Evolutionary conservation across 192 early-diverging fungal species (phyloP).

Genomic region (Entrophospora sp.): DNA sequence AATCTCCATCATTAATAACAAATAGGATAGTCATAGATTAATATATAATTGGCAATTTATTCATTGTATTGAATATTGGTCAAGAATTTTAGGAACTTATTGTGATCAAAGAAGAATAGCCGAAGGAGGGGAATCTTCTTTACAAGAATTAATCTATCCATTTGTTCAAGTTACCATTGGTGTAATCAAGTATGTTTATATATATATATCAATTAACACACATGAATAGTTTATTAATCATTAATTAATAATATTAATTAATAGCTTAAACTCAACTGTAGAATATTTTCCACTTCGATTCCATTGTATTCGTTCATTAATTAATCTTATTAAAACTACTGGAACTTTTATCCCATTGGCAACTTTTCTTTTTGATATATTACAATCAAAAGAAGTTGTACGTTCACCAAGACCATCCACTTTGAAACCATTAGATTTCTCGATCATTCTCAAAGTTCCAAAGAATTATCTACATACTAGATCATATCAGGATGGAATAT

Average conservation of each 20-base stretch:
- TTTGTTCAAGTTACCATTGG: slow-evolving; percentile 73
- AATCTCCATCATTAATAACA: no score
- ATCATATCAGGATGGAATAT: slow-evolving; percentile 75
- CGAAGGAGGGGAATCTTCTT: slow-evolving; percentile 42
- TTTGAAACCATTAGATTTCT: slow-evolving; percentile 77
- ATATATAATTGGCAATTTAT: slow-evolving; percentile 99
- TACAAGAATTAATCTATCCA: slow-evolving; percentile 80
- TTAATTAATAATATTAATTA: slow-evolving; percentile 4
- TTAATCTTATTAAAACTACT: slow-evolving; percentile 61
- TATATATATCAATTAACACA: not conserved
- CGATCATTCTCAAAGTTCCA: slow-evolving; percentile 66
- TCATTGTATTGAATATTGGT: slow-evolving; percentile 87
- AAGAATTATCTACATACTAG: slow-evolving; percentile 77
- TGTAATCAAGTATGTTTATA: slow-evolving; percentile 38
- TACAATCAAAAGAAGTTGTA: slow-evolving; percentile 65
- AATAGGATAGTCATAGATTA: slow-evolving; percentile 73
- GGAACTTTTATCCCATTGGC: slow-evolving; percentile 79
- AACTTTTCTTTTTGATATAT: slow-evolving; percentile 76
- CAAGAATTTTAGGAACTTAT: slow-evolving; percentile 72
- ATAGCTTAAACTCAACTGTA: slow-evolving; percentile 76
- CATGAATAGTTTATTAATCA: not conserved
- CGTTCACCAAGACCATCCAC: slow-evolving; percentile 68
- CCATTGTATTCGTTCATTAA: slow-evolving; percentile 67
- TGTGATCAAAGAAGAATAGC: slow-evolving; percentile 39
- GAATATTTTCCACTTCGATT: slow-evolving; percentile 91